These are phyloP conservation scores for Ustilago vetiveriae DNA, from an alignment of 1,284 basidiomycete species.

Conservation along the genomic window DNA sequence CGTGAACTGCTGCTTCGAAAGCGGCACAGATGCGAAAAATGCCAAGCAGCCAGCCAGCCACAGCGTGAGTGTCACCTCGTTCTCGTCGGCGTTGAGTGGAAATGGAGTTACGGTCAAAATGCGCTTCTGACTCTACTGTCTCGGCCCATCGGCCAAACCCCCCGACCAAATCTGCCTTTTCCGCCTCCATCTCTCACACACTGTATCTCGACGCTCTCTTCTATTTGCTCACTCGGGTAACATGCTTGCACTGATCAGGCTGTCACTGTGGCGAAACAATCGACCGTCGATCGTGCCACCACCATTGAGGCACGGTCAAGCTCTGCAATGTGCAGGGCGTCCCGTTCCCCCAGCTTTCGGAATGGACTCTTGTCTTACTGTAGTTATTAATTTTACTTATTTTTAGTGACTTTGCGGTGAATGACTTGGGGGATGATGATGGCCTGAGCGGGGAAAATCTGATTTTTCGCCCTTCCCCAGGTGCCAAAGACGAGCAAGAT, in stretches of 20 bases:
- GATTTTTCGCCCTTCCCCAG: neutral
- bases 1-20: no score
- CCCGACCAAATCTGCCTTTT: constrained; percentile 10
- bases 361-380: neutral
- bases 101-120: constrained; percentile 12
- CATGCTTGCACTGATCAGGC: neutral
- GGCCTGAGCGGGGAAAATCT: constrained; percentile 35
- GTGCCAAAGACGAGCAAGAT: no score
- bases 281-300: neutral
- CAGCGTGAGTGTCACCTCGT: neutral
- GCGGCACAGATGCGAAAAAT: constrained; percentile 10
- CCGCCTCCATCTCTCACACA: neutral
- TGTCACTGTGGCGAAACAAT: no score
- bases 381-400: neutral
- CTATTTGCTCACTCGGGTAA: no score
- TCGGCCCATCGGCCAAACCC: constrained; percentile 36
- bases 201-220: neutral
- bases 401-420: constrained; percentile 11
- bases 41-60: constrained; percentile 15
- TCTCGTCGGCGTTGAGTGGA: constrained; percentile 16
- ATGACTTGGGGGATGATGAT: constrained; percentile 4
- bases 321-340: no score
- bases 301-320: no score
- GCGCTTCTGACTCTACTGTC: neutral
- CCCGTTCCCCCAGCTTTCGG: no score